These are phyloP conservation scores for Geotrichum europaeum DNA, from an alignment of 1,139 yeast species.

Conservation along the genomic window DNA sequence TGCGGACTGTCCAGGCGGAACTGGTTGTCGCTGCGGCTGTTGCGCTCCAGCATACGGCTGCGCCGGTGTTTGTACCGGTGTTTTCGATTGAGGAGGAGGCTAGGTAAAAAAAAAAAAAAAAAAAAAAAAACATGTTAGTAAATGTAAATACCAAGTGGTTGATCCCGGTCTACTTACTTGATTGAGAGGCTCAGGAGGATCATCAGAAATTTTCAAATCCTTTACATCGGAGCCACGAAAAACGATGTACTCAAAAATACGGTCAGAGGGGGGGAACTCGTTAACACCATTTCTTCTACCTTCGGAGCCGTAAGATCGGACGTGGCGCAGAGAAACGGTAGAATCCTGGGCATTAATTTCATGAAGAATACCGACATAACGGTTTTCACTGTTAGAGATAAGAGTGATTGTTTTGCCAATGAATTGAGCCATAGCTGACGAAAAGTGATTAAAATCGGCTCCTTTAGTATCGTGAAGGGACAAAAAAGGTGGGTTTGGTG, in stretches of 20 bases:
- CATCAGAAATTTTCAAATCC: constrained; percentile 78
- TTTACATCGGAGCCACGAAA: constrained; percentile 92
- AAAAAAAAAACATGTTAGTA: neutral
- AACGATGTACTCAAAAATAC: constrained; percentile 71
- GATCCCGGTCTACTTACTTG: constrained; percentile 28
- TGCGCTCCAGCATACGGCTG: neutral
- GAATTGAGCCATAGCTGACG: constrained; percentile 62
- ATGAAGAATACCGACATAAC: constrained; percentile 82
- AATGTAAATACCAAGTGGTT: neutral
- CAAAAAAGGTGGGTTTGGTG: neutral
- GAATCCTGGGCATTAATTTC: constrained; percentile 87
- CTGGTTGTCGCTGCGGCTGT: constrained; percentile 10
- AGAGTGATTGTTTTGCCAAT: constrained; percentile 90
- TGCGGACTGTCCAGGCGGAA: constrained; percentile 5
- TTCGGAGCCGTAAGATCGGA: constrained; percentile 87
- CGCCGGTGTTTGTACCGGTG: constrained; percentile 1
- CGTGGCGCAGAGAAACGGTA: constrained; percentile 78
- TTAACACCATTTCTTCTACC: constrained; percentile 70
- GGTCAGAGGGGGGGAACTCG: constrained; percentile 71
- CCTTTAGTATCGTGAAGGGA: neutral
- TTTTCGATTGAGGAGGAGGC: constrained; percentile 3
- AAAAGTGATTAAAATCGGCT: neutral
- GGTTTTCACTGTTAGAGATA: constrained; percentile 78
- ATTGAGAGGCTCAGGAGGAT: constrained; percentile 38
- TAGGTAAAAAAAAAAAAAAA: neutral